These are phyloP conservation scores for Pachyrhizus erosus DNA, from an alignment of 306 rosid species.

Conservation along the genomic window DNA sequence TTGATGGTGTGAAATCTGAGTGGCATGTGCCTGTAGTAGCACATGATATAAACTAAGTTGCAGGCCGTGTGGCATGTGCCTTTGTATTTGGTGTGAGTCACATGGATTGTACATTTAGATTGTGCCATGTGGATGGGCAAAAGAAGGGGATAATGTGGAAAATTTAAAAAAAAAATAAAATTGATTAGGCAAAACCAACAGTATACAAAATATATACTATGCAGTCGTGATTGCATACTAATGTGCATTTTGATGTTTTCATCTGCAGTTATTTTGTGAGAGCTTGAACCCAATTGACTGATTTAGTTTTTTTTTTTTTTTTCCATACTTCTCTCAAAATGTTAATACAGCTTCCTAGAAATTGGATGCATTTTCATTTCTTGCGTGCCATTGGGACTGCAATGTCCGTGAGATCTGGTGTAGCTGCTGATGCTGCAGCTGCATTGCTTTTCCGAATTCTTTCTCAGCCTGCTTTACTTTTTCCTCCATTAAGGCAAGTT, in stretches of 20 bases:
- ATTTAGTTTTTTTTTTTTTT: background rate
- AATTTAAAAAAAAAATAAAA: too few relatives aligned
- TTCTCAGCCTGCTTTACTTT: constrained; percentile 91
- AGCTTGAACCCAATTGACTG: constrained; percentile 14
- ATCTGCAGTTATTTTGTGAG: background rate
- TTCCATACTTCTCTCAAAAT: background rate
- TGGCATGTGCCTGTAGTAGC: background rate
- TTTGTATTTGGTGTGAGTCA: background rate
- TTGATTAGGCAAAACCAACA: too few relatives aligned
- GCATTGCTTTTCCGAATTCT: constrained; percentile 91
- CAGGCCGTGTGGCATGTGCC: background rate
- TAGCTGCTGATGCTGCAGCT: constrained; percentile 94
- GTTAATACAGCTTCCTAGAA: constrained; percentile 77
- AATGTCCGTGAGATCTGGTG: constrained; percentile 90
- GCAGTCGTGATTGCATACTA: background rate
- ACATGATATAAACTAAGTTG: background rate
- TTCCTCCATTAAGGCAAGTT: constrained; percentile 82
- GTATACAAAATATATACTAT: background rate
- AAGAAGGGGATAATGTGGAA: background rate
- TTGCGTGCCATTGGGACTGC: constrained; percentile 94
- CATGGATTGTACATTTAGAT: background rate
- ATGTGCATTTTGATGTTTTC: constrained; percentile 7
- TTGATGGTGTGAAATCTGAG: background rate
- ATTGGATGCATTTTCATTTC: constrained; percentile 95
- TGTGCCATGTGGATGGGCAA: background rate